phyloP scores from a whole-genome alignment of 257 asterid species.

The Nicotiana sylvestris region DNA sequence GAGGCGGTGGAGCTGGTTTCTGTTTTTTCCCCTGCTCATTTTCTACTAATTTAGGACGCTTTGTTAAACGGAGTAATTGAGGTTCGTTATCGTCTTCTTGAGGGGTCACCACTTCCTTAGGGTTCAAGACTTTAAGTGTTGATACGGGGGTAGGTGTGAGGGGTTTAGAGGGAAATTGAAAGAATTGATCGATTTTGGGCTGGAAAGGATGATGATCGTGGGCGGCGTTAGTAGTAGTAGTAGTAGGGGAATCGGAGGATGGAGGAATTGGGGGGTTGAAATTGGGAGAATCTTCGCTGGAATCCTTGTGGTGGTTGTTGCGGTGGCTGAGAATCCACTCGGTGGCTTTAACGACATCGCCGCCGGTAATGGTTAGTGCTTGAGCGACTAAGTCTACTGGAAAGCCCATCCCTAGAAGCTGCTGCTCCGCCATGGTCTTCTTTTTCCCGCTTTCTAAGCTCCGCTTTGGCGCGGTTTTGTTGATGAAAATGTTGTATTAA shows the following conservation, averaged over 20 bases:
- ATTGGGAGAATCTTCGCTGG: constrained; percentile 13
- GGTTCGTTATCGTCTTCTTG: constrained; percentile 15
- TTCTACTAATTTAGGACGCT: constrained; percentile 33
- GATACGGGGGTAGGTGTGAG: constrained; percentile 8
- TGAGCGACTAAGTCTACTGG: constrained; percentile 41
- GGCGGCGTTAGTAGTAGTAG: constrained; percentile 12
- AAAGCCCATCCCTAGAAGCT: constrained; percentile 80
- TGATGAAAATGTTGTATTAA: background rate
- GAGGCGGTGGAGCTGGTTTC: constrained; percentile 14
- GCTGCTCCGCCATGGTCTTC: constrained; percentile 19
- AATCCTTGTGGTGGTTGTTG: background rate
- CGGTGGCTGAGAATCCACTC: constrained; percentile 59
- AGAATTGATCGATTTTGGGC: constrained; percentile 68
- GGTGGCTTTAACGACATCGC: constrained; percentile 58
- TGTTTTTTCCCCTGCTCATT: constrained; percentile 1
- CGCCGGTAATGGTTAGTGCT: constrained; percentile 57
- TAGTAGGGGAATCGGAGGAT: background rate
- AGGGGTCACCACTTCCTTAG: background rate
- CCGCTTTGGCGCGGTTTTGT: background rate
- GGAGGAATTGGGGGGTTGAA: constrained; percentile 22
- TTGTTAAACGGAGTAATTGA: constrained; percentile 15
- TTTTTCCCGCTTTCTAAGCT: background rate
- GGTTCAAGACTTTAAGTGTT: background rate
- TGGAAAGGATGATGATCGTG: constrained; percentile 27
- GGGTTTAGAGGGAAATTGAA: constrained; percentile 29